Evolutionary conservation across 768 basidiomycete genomes (phyloP), one percentile per base, ranked within the genome.

Genomic region (Naganishia antarctica): DNA sequence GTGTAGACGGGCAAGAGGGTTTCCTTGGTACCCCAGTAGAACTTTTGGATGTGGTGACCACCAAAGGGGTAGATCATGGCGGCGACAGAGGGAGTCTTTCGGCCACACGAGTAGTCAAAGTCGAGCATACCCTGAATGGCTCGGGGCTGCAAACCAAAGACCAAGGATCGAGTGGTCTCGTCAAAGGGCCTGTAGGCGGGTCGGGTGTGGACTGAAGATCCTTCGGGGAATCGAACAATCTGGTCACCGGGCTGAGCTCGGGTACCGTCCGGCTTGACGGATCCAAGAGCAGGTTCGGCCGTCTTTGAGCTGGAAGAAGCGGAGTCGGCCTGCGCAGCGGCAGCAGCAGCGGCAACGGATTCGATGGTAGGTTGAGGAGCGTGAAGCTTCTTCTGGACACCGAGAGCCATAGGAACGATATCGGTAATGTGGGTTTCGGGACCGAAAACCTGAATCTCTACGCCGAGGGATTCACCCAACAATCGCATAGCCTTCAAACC

Each of bases 11-110:
- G 96, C 41, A 99, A 86, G 50, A 99, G 87, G 3, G 94, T 94
- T 83, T 98, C 96, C 82, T 90, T 91, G 43, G 96, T 98, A 62
- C 96, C 96, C 96, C 96, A 98, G 84, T 99, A 98, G 85, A 99
- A 97, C 82, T 99, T 99, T 81, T 99, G 96, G 79, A 97, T 96
- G 81, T 98, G 96, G 81, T 98, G 94, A 21, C 94, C 94, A 75
- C 94, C 96, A 80, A 99, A 99, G 76, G 94, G 96, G 79, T 99
- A 99, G 77, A 99, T 96, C 94, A 98, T 99, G 41, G 96, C 96
- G 29, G 96, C 93, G 69, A 98, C 96, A 48, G 87, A 89, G 40
- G 96, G 92, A 21, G 87, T 84, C 48, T 84, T 79, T 68, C 96
- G 89, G 18, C 93, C 93, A 80, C 96, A 99, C 15, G 91, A 91